phyloP scores from a whole-genome alignment of 2,329 filamentous ascomycete genomes.

The Gliomastix tumulicola region DNA sequence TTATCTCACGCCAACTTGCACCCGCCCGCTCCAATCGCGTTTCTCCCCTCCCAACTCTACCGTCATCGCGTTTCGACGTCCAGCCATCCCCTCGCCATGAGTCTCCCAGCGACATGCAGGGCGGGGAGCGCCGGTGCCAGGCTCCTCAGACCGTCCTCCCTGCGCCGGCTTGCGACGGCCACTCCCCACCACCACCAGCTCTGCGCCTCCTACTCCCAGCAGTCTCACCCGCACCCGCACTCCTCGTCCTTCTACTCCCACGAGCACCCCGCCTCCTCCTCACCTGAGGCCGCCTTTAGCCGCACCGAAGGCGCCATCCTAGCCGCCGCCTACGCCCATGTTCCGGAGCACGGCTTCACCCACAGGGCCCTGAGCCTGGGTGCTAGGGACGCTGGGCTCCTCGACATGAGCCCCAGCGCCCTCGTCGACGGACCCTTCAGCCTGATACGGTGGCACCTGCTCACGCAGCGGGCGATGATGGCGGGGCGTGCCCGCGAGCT shows the following conservation, averaged over 20 bases:
- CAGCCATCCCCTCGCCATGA: too few species aligned
- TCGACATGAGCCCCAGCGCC: conserved; percentile 78
- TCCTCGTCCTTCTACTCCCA: conserved; percentile 37
- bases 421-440: conserved; percentile 76
- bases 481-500: conserved; percentile 28
- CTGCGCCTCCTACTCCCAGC: too few species aligned
- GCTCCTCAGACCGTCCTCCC: too few species aligned
- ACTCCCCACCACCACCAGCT: neutral
- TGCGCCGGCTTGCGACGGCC: too few species aligned
- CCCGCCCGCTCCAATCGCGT: too few species aligned
- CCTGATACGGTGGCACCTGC: conserved; percentile 72
- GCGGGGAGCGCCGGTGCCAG: too few species aligned
- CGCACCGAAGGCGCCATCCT: conserved; percentile 70
- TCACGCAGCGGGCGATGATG: conserved; percentile 58
- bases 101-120: too few species aligned
- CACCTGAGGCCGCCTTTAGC: conserved; percentile 55
- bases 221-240: neutral
- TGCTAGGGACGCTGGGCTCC: conserved; percentile 76
- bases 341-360: conserved; percentile 80
- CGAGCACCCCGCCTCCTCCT: conserved; percentile 57
- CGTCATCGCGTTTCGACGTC: too few species aligned
- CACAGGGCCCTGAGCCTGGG: conserved; percentile 65
- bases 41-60: too few species aligned
- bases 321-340: conserved; percentile 68
- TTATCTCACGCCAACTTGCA: too few species aligned